Conservation (phyloP, 2,329 filamentous ascomycete species). For the Aspergillus texensis region DNA sequence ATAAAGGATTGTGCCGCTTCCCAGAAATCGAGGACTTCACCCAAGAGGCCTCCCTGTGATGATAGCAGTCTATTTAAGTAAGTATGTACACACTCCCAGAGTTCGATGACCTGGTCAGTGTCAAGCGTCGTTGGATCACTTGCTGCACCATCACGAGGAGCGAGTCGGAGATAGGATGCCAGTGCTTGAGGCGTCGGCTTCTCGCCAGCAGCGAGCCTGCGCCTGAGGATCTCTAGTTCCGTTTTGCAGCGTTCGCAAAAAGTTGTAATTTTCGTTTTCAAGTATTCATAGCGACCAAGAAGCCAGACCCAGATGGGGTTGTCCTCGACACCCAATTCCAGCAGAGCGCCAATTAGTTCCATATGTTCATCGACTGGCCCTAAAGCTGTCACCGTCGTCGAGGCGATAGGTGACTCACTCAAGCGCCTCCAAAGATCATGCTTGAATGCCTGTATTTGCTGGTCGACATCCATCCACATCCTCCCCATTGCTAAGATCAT, state of each 20-base stretch:
- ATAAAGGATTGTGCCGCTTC: conserved; percentile 89
- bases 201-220: conserved; percentile 74
- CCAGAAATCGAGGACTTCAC: conserved; percentile 92
- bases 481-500: conserved; percentile 84
- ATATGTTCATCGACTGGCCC: conserved; percentile 77
- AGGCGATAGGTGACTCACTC: conserved; percentile 65
- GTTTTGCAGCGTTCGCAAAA: conserved; percentile 84
- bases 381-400: conserved; percentile 53
- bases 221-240: conserved; percentile 87
- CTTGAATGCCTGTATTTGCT: conserved; percentile 85
- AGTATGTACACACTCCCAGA: conserved; percentile 86
- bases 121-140: conserved; percentile 70
- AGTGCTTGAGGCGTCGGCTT: conserved; percentile 70
- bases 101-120: conserved; percentile 75
- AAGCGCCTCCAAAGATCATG: conserved; percentile 84
- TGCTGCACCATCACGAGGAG: conserved; percentile 68
- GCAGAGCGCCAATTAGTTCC: conserved; percentile 81
- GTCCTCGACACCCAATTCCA: conserved; percentile 93
- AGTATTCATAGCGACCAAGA: conserved; percentile 81
- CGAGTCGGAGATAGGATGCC: conserved; percentile 74
- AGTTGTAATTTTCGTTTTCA: conserved; percentile 80
- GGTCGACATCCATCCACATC: conserved; percentile 93
- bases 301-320: conserved; percentile 98
- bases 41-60: conserved; percentile 73
- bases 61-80: conserved; percentile 77